These are phyloP conservation scores for Talaromyces thailandensis DNA, from an alignment of 495 filamentous ascomycete species.

Conservation along the genomic window DNA sequence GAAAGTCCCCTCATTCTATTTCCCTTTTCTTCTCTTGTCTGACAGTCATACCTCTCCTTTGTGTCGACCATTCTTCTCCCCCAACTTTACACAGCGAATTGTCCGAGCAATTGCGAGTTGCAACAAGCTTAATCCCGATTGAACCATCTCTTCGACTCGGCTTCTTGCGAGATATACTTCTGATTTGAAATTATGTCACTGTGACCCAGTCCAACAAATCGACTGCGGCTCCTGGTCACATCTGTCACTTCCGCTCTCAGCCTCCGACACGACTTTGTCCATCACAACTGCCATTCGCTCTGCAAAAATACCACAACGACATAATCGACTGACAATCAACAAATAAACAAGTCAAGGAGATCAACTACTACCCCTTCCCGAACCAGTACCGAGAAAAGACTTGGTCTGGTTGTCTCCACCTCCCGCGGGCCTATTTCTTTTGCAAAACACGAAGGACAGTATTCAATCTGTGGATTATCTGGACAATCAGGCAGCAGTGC, in stretches of 20 bases:
- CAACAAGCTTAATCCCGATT: background rate
- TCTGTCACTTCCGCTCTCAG: background rate
- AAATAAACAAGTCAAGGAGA: background rate
- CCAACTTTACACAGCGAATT: background rate
- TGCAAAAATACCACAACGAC: background rate
- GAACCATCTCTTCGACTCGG: background rate
- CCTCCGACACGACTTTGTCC: background rate
- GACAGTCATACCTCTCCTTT: background rate
- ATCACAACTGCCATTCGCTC: background rate
- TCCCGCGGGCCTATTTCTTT: conserved; percentile 1
- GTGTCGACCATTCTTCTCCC: background rate
- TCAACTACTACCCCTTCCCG: background rate
- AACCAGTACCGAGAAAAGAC: conserved; percentile 3
- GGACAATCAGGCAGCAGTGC: background rate
- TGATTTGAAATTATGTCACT: background rate
- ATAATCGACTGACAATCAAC: background rate
- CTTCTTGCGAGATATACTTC: background rate
- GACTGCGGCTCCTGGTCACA: background rate
- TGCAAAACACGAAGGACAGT: background rate
- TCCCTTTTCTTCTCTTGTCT: background rate
- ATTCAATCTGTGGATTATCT: background rate
- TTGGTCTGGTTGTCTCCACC: conserved; percentile 7
- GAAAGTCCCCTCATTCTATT: background rate
- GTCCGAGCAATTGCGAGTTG: background rate
- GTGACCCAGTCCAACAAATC: background rate